These are phyloP conservation scores for Pythium inflatum DNA, from an alignment of 352 stramenopile species.

Conservation along the genomic window DNA sequence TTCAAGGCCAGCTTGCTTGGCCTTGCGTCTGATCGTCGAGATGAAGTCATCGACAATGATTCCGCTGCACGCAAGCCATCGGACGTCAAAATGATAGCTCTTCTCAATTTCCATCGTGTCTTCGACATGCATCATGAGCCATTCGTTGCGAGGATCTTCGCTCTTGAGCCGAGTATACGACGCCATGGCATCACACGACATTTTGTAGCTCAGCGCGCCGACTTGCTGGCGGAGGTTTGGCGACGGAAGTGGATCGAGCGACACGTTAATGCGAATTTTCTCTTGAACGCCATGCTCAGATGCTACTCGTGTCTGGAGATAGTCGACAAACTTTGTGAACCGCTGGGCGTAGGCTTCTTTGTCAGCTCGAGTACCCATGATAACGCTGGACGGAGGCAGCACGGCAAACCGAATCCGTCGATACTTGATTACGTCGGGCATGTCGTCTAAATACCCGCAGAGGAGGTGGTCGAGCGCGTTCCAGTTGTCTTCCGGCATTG, in stretches of 20 bases:
- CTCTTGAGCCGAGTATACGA: slow-evolving; percentile 38
- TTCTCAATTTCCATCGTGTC: slow-evolving; percentile 58
- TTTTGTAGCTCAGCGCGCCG: slow-evolving; percentile 47
- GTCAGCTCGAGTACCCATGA: slow-evolving; percentile 13
- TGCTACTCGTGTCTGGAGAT: slow-evolving; percentile 59
- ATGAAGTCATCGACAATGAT: slow-evolving; percentile 80
- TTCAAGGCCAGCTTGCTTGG: slow-evolving; percentile 70
- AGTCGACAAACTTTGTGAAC: slow-evolving; percentile 71
- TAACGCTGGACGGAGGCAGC: slow-evolving; percentile 40
- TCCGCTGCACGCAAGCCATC: slow-evolving; percentile 81
- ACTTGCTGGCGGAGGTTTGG: slow-evolving; percentile 22
- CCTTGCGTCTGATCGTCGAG: slow-evolving; percentile 57
- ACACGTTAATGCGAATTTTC: slow-evolving; percentile 50
- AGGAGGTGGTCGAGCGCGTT: slow-evolving; percentile 77
- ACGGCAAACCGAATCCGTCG: slow-evolving; percentile 74
- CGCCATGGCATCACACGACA: slow-evolving; percentile 38
- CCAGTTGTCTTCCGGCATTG: slow-evolving; percentile 77
- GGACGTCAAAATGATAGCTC: slow-evolving; percentile 74
- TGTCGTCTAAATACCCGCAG: slow-evolving; percentile 76
- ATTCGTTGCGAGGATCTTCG: slow-evolving; percentile 68
- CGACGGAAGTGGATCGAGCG: slow-evolving; percentile 32
- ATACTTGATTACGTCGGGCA: slow-evolving; percentile 74
- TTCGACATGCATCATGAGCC: slow-evolving; percentile 73
- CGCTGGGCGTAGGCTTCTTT: slow-evolving; percentile 46
- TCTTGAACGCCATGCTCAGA: slow-evolving; percentile 56